A percentile compares a stretch with the other conserved stretches of the same genome.
phyloP scores from a whole-genome alignment of 495 filamentous ascomycete species.

The Talaromyces proteolyticus region DNA sequence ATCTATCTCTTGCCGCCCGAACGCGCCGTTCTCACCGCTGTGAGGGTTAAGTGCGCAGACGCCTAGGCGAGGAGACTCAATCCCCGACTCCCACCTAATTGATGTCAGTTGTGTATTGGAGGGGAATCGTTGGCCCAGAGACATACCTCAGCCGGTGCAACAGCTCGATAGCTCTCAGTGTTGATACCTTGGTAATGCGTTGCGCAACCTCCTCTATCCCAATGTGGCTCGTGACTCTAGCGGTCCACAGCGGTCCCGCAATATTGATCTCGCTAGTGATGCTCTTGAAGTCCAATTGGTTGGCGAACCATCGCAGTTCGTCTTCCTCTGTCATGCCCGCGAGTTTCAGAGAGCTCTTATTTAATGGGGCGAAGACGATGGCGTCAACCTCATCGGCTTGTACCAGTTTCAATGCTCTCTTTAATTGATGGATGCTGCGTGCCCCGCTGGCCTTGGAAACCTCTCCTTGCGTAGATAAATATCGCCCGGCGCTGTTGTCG shows the following conservation, averaged over 20 bases:
- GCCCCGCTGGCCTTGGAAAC: slow-evolving; percentile 5
- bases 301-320: slow-evolving; percentile 12
- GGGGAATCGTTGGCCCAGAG: neutral
- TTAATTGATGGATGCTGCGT: slow-evolving; percentile 6
- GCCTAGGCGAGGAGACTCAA: slow-evolving; percentile 4
- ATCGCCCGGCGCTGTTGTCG: slow-evolving; percentile 4
- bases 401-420: slow-evolving; percentile 3
- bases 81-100: slow-evolving; percentile 7
- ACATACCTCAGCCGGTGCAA: neutral
- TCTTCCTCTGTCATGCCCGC: slow-evolving; percentile 12
- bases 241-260: slow-evolving; percentile 7
- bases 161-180: slow-evolving; percentile 4
- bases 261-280: slow-evolving; percentile 10
- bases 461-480: slow-evolving; percentile 7
- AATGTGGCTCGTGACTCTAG: slow-evolving; percentile 10
- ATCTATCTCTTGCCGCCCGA: slow-evolving; percentile 10
- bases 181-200: slow-evolving; percentile 1
- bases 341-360: slow-evolving; percentile 9
- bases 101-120: neutral
- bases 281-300: slow-evolving; percentile 4
- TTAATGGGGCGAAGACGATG: slow-evolving; percentile 9
- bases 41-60: slow-evolving; percentile 11
- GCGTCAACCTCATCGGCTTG: slow-evolving; percentile 4
- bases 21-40: slow-evolving; percentile 9
- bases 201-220: slow-evolving; percentile 7